Evolutionary conservation across 305 asterid species (phyloP), one percentile per base, ranked within the genome.

Genomic region (Petunia hybrid): DNA sequence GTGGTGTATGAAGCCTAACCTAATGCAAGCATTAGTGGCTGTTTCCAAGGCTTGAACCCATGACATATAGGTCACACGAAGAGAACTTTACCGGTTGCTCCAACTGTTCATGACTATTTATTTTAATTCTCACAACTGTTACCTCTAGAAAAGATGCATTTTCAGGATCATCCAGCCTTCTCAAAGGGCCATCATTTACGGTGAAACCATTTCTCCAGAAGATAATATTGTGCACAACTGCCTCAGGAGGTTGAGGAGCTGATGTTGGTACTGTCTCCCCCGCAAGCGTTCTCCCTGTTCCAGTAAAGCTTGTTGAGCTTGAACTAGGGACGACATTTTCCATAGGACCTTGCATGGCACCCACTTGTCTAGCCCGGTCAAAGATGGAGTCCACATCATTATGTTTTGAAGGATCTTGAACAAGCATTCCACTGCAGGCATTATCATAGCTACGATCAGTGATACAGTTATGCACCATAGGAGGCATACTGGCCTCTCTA

Each of bases 131-230:
- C 43, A 59, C 31, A 55, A 10, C 14, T 55, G 59, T 83, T 89
- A 94, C 99, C 98, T 94, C 97, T 13, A 96, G 84, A 83, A 96
- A 92, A 9, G 91, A 62, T 77, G 93, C 93, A 84, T 94, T 96
- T 83, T 89, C 94, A 12, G 98, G 99, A 88, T 94, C 99, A 84
- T 91, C 94, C 90, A 92, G 84, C 81, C 95, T 90, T 90, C 99
- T 91, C 84, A 96, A 86, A 86, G 98, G 97, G 64, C 98, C 98
- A 86, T 92, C 98, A 82, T 93, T 86, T 36, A 96, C 89, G 4
- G 93, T 94, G 88, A 96, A 96, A 80, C 99, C 99, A 80, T 96
- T 94, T 89, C 97, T 91, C 99, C 99, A 96, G 83, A 96, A 96
- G 65, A 91, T 92, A 85, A 96, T 91, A 87, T 89, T 87, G 93